A percentile compares a stretch with the other conserved stretches of the same genome.
Evolutionary conservation across 2,329 filamentous ascomycete genomes (phyloP).

Genomic region (Trichoderma atroviride): DNA sequence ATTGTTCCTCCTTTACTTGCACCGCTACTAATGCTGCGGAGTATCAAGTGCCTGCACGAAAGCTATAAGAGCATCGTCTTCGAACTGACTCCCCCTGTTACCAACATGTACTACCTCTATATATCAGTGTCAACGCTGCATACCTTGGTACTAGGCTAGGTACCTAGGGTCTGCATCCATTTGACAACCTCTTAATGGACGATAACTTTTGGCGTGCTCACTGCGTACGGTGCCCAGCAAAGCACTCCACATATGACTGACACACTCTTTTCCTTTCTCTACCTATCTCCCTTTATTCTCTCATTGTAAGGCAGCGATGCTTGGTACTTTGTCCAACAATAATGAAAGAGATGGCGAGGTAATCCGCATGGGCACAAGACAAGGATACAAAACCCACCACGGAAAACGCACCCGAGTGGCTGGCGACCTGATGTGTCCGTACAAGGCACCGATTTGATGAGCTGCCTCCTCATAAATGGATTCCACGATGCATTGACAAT

Average conservation of each 20-base stretch:
- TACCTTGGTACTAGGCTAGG: not conserved
- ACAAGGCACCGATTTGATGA: not conserved
- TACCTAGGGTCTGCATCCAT: not conserved
- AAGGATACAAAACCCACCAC: not conserved
- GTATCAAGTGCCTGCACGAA: not conserved
- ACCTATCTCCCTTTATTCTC: not conserved
- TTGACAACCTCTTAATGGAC: not conserved
- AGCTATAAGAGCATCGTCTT: not conserved
- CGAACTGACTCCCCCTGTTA: not conserved
- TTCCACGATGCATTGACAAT: conserved; percentile 2
- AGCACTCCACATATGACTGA: not conserved
- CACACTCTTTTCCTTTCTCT: too few relatives aligned
- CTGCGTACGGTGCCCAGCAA: not conserved
- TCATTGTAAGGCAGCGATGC: conserved; percentile 12
- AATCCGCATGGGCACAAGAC: not conserved
- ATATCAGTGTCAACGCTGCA: not conserved
- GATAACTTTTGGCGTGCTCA: not conserved
- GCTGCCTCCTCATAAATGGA: conserved; percentile 5
- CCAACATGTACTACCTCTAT: too few relatives aligned
- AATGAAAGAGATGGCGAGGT: not conserved
- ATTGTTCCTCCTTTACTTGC: not conserved
- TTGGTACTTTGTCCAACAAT: not conserved
- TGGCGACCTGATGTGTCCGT: not conserved
- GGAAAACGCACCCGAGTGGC: conserved; percentile 2
- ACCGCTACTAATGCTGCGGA: not conserved